A percentile compares a stretch with the other conserved stretches of the same genome.
These are phyloP conservation scores for Tricholoma sp. DNA, from an alignment of 768 basidiomycete genomes.

Conservation along the genomic window DNA sequence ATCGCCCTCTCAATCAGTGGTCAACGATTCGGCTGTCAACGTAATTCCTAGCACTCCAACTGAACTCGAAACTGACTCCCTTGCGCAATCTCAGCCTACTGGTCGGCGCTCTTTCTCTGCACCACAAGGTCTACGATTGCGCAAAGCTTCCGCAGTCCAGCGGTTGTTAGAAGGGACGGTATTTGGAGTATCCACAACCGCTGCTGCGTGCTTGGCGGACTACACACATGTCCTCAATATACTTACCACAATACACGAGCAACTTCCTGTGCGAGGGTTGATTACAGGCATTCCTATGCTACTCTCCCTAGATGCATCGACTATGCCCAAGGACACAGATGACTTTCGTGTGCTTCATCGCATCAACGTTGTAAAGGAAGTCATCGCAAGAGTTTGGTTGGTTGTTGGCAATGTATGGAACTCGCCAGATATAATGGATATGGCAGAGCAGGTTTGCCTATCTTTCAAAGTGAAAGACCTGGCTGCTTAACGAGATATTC, in stretches of 20 bases:
- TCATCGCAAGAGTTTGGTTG: conserved; percentile 62
- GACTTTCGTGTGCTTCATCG: conserved; percentile 38
- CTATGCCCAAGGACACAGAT: conserved; percentile 36
- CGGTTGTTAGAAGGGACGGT: conserved; percentile 48
- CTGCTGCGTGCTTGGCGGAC: conserved; percentile 64
- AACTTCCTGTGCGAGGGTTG: conserved; percentile 70
- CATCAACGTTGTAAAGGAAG: conserved; percentile 51
- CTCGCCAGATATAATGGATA: conserved; percentile 43
- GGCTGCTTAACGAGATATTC: conserved; percentile 10
- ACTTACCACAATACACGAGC: conserved; percentile 60
- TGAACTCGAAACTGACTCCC: conserved; percentile 22
- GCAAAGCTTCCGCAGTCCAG: conserved; percentile 52
- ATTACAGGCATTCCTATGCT: conserved; percentile 84
- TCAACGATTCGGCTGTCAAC: conserved; percentile 23
- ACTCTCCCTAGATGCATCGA: conserved; percentile 58
- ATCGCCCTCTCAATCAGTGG: conserved; percentile 33
- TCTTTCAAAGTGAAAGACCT: conserved; percentile 4
- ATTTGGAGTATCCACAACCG: conserved; percentile 34
- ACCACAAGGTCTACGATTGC: conserved; percentile 42
- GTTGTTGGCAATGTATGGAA: conserved; percentile 70
- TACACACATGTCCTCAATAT: conserved; percentile 68
- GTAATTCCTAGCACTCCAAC: conserved; percentile 27
- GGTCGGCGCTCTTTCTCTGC: conserved; percentile 44
- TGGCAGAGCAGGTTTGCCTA: conserved; percentile 51
- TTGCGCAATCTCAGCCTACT: conserved; percentile 25